Evolutionary conservation across 2,329 filamentous ascomycete species (phyloP).

Genomic region (Neofusicoccum sp.): DNA sequence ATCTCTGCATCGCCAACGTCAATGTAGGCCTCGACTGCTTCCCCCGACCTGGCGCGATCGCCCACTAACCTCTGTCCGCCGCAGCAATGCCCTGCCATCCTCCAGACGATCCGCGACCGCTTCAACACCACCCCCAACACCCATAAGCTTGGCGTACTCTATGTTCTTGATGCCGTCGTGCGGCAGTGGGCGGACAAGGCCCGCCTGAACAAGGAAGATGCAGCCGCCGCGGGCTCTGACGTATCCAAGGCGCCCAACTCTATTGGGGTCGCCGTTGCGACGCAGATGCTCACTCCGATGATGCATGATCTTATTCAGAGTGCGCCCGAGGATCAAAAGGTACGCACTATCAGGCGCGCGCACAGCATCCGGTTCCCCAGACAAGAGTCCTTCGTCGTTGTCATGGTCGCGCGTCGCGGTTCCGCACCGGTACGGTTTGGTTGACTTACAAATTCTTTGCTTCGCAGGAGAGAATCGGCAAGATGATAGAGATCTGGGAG

Average conservation of each 20-base stretch:
- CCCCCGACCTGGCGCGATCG: slow-evolving; percentile 70
- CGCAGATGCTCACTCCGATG: slow-evolving; percentile 85
- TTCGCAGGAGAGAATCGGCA: slow-evolving; percentile 85
- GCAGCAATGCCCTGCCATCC: slow-evolving; percentile 90
- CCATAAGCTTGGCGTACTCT: slow-evolving; percentile 97
- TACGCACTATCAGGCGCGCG: slow-evolving; percentile 62
- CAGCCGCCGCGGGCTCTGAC: slow-evolving; percentile 71
- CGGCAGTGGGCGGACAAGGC: slow-evolving; percentile 98
- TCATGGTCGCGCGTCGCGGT: background rate
- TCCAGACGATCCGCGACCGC: slow-evolving; percentile 95
- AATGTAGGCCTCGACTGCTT: slow-evolving; percentile 15
- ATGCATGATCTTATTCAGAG: slow-evolving; percentile 93
- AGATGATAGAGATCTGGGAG: slow-evolving; percentile 97
- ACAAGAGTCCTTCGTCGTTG: background rate
- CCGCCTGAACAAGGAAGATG: slow-evolving; percentile 74
- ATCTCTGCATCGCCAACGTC: slow-evolving; percentile 67
- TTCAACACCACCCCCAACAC: slow-evolving; percentile 93
- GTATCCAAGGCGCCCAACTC: slow-evolving; percentile 11
- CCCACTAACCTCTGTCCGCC: slow-evolving; percentile 18
- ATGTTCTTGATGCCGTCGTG: slow-evolving; percentile 99
- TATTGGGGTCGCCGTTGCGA: slow-evolving; percentile 69
- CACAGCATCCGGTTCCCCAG: background rate
- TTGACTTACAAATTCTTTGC: slow-evolving; percentile 5
- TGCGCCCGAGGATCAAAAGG: slow-evolving; percentile 87
- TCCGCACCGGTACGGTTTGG: background rate